Percentiles rank a stretch among this genome's conserved stretches.
phyloP scores from a whole-genome alignment of 768 basidiomycete genomes.

The Cystoderma amianthinum region DNA sequence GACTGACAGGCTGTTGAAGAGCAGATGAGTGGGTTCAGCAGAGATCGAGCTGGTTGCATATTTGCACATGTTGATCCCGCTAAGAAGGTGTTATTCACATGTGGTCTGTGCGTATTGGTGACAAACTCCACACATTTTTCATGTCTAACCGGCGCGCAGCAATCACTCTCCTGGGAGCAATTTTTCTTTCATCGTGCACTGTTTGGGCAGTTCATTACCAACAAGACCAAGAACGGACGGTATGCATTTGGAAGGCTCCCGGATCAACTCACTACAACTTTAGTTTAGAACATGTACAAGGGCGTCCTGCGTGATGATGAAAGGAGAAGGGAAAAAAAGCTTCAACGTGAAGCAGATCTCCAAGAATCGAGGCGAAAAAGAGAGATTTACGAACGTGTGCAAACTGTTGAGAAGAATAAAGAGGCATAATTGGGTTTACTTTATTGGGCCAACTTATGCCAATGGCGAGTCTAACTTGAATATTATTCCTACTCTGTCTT shows the following conservation, averaged over 20 bases:
- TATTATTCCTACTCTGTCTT: no score
- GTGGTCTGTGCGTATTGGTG: constrained; percentile 18
- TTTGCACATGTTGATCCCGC: constrained; percentile 11
- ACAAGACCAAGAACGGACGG: constrained; percentile 79
- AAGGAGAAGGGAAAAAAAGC: constrained; percentile 66
- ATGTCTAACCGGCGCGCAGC: constrained; percentile 48
- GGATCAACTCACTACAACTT: constrained; percentile 3
- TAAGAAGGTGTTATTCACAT: constrained; percentile 1
- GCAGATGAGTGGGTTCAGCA: constrained; percentile 1
- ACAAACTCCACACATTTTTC: constrained; percentile 1
- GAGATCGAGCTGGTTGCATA: constrained; percentile 6
- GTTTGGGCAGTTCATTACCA: constrained; percentile 90
- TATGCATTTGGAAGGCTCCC: constrained; percentile 19
- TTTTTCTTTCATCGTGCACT: constrained; percentile 56
- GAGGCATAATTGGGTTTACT: no score
- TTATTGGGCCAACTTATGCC: no score
- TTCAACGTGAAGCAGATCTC: constrained; percentile 54
- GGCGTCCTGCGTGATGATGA: constrained; percentile 89
- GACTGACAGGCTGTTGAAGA: background rate
- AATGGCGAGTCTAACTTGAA: no score
- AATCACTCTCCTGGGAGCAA: constrained; percentile 61
- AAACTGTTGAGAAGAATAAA: constrained; percentile 23
- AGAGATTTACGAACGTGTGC: constrained; percentile 54
- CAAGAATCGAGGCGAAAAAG: constrained; percentile 57
- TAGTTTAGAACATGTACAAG: constrained; percentile 75